A percentile compares a stretch with the other conserved stretches of the same genome.
Conservation (phyloP, 2,329 filamentous ascomycete genomes). For the Rutstroemia sydowiana region DNA sequence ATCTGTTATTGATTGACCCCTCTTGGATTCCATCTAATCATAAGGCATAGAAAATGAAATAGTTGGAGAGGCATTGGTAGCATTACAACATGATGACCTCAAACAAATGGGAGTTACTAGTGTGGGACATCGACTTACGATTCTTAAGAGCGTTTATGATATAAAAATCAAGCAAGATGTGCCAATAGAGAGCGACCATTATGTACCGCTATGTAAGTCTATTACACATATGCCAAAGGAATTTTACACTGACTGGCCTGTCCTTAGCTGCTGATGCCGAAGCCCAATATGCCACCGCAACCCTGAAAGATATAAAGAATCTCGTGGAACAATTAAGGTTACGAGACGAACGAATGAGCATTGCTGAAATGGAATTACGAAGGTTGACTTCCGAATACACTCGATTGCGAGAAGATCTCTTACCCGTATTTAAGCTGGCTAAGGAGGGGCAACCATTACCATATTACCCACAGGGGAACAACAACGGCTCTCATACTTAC, state of each 20-base stretch:
- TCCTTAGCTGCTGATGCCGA: constrained; percentile 76
- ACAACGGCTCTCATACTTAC: constrained; percentile 40
- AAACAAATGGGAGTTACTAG: constrained; percentile 92
- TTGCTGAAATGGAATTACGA: constrained; percentile 76
- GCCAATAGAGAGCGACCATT: constrained; percentile 85
- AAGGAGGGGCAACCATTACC: constrained; percentile 91
- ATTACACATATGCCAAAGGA: not conserved
- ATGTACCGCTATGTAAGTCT: constrained; percentile 78
- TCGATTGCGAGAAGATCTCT: constrained; percentile 80
- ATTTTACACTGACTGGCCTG: constrained; percentile 17
- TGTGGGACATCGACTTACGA: constrained; percentile 88
- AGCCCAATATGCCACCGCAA: constrained; percentile 76
- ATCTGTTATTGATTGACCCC: not conserved
- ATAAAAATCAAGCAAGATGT: constrained; percentile 92
- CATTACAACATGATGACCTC: constrained; percentile 83
- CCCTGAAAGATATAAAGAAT: constrained; percentile 85
- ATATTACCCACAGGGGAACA: constrained; percentile 29
- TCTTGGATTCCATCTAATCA: constrained; percentile 3
- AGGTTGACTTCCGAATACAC: constrained; percentile 83
- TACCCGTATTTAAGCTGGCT: constrained; percentile 81
- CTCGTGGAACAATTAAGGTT: constrained; percentile 84
- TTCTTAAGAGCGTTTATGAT: constrained; percentile 93
- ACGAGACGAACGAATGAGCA: constrained; percentile 81
- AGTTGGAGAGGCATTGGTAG: constrained; percentile 82
- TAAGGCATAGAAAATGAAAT: constrained; percentile 74